A percentile compares a stretch with the other conserved stretches of the same genome.
These are phyloP conservation scores for Schoenoplectus triqueter DNA, from an alignment of 202 grass and related monocot genomes.

Conservation along the genomic window DNA sequence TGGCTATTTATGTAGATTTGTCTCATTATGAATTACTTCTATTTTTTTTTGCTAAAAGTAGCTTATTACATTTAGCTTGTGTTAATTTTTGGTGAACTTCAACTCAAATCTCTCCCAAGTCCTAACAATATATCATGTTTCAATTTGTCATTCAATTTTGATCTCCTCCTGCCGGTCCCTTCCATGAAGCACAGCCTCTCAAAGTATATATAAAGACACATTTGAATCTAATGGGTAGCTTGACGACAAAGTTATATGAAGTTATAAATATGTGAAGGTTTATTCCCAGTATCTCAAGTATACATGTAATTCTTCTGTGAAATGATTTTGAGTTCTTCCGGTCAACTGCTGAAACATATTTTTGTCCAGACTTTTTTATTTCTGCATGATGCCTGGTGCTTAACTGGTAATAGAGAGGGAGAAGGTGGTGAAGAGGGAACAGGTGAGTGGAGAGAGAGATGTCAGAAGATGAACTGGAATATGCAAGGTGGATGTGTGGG, in stretches of 20 bases:
- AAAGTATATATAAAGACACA: neutral
- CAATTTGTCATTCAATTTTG: neutral
- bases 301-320: neutral
- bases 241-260: neutral
- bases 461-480: conserved; percentile 49
- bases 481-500: conserved; percentile 82
- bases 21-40: neutral
- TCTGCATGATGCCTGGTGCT: conserved; percentile 17
- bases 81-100: conserved; percentile 17
- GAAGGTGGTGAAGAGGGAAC: neutral
- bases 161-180: neutral
- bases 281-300: no score
- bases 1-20: neutral
- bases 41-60: conserved; percentile 22
- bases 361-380: conserved; percentile 6
- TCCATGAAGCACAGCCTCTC: neutral
- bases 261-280: no score
- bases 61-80: conserved; percentile 5
- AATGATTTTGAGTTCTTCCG: neutral
- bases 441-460: conserved; percentile 6
- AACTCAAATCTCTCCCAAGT: neutral
- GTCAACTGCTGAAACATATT: neutral
- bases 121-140: neutral
- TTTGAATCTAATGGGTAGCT: neutral
- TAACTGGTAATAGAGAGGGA: conserved; percentile 26